These are phyloP conservation scores for Cochliopodium minus DNA, from an alignment of 208 protist species.

Conservation along the genomic window DNA sequence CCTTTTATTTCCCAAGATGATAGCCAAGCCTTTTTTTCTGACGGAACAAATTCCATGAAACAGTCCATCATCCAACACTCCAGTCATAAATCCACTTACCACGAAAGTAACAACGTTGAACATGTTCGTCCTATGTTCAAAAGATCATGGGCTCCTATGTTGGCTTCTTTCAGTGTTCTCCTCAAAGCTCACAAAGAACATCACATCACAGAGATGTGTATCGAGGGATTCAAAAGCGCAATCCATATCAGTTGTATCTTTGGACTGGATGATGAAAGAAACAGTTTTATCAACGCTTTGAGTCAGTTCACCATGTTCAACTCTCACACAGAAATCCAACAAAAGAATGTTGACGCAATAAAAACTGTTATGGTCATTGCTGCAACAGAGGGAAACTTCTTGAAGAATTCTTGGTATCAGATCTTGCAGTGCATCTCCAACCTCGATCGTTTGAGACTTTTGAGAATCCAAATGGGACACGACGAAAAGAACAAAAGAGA, in stretches of 20 bases:
- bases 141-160: constrained; percentile 29
- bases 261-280: constrained; percentile 30
- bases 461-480: constrained; percentile 14
- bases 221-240: constrained; percentile 30
- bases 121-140: constrained; percentile 45
- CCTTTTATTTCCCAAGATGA: no score
- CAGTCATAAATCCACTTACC: no score
- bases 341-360: constrained; percentile 59
- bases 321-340: constrained; percentile 28
- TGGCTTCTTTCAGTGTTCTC: constrained; percentile 25
- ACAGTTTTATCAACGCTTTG: background rate
- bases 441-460: constrained; percentile 39
- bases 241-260: constrained; percentile 34
- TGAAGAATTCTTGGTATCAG: constrained; percentile 35
- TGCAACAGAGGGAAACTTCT: constrained; percentile 40
- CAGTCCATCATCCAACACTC: no score
- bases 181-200: constrained; percentile 30
- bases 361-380: constrained; percentile 44
- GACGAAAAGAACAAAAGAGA: no score
- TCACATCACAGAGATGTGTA: constrained; percentile 23
- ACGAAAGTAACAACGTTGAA: no score
- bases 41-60: no score
- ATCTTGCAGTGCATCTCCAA: constrained; percentile 49
- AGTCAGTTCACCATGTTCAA: background rate
- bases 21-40: no score